These are phyloP conservation scores for Larix kaempferi DNA, from an alignment of 75 land plant species.

Conservation along the genomic window DNA sequence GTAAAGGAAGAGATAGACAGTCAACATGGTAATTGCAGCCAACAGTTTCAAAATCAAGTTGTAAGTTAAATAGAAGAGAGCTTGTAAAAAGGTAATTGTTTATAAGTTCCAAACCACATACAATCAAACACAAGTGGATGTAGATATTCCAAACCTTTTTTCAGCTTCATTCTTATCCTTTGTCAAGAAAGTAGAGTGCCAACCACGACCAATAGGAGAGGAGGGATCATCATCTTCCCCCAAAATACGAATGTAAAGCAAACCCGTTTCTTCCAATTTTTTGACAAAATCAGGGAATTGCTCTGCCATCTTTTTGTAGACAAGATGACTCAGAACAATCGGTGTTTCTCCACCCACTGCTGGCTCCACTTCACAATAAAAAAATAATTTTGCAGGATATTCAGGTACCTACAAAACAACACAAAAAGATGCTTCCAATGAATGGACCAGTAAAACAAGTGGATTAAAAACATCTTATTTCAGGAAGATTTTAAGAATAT, in stretches of 20 bases:
- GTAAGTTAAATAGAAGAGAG: no score
- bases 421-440: neutral
- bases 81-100: no score
- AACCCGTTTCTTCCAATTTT: constrained; percentile 65
- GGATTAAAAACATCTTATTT: neutral
- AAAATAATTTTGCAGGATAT: constrained; percentile 81
- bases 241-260: constrained; percentile 72
- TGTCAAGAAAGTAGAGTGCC: constrained; percentile 97
- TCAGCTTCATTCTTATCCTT: constrained; percentile 72
- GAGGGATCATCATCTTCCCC: constrained; percentile 88
- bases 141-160: constrained; percentile 49
- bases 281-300: constrained; percentile 83
- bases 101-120: no score
- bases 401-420: constrained; percentile 70
- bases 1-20: no score
- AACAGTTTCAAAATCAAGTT: no score
- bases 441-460: neutral
- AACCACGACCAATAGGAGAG: constrained; percentile 96
- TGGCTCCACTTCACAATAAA: constrained; percentile 95
- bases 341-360: constrained; percentile 93
- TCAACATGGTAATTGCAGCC: no score
- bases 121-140: no score
- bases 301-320: constrained; percentile 73
- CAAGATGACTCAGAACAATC: constrained; percentile 79
- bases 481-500: neutral